phyloP scores from a whole-genome alignment of 73 alveolate species.

The Durusdinium trenchii region DNA sequence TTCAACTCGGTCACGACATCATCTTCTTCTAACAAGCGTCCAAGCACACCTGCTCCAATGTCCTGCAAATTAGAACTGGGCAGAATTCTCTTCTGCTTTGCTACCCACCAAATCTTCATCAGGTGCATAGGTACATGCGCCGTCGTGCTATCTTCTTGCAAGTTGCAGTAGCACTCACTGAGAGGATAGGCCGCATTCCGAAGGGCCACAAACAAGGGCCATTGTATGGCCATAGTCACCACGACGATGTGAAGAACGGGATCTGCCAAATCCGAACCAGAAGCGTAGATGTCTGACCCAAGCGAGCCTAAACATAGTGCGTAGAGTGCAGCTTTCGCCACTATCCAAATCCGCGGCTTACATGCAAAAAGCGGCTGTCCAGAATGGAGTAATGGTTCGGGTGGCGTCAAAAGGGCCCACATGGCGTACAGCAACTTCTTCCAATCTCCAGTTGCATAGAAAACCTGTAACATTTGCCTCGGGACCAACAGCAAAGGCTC shows the following conservation, averaged over 20 bases:
- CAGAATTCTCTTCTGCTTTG: too few relatives aligned
- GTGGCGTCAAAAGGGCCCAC: not conserved
- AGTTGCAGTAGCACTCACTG: not conserved
- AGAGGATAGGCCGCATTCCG: not conserved
- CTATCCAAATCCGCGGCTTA: not conserved
- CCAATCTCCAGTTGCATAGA: not conserved
- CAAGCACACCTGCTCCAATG: not conserved
- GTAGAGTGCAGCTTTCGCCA: not conserved
- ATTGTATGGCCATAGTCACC: not conserved
- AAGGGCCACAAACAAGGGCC: not conserved
- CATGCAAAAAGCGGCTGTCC: not conserved
- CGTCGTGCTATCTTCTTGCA: not conserved
- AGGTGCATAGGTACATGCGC: not conserved
- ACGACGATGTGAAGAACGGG: not conserved
- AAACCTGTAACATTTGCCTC: not conserved
- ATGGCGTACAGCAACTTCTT: not conserved
- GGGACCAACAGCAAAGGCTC: not conserved
- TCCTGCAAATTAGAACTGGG: not conserved
- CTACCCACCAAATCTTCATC: not conserved
- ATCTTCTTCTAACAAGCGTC: not conserved
- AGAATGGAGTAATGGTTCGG: not conserved
- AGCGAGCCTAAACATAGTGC: not conserved
- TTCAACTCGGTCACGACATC: not conserved
- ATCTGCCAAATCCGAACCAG: not conserved
- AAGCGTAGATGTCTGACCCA: not conserved